Evolutionary conservation across 2,329 filamentous ascomycete species (phyloP).

Genomic region (Neopestalotiopsis sp.): DNA sequence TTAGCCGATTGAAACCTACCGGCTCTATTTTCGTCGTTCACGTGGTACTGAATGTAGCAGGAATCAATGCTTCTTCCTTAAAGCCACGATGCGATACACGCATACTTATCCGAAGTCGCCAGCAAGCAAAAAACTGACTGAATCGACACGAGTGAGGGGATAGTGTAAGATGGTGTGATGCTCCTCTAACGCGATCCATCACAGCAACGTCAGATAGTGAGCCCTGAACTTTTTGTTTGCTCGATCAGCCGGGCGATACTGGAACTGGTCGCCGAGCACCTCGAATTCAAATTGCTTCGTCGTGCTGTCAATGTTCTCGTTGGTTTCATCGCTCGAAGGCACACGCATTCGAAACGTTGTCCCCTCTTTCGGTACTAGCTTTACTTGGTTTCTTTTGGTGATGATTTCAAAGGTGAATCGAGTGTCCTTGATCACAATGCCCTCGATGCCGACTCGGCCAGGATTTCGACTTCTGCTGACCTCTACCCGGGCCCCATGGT

Average conservation of each 20-base stretch:
- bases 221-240: constrained; percentile 92
- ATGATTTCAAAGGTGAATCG: constrained; percentile 87
- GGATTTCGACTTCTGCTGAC: constrained; percentile 84
- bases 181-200: constrained; percentile 36
- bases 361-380: constrained; percentile 87
- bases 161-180: background rate
- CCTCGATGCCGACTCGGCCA: constrained; percentile 80
- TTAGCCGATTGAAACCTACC: too few species aligned
- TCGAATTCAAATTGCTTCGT: constrained; percentile 73
- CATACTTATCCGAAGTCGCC: too few species aligned
- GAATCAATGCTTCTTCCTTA: background rate
- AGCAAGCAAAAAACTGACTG: too few species aligned
- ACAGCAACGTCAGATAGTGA: constrained; percentile 79
- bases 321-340: constrained; percentile 41
- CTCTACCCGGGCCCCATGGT: constrained; percentile 84
- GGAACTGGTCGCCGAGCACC: constrained; percentile 85
- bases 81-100: too few species aligned
- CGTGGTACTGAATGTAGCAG: constrained; percentile 11
- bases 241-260: constrained; percentile 80
- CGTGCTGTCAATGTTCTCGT: background rate
- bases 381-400: constrained; percentile 72
- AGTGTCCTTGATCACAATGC: constrained; percentile 88
- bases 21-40: too few species aligned
- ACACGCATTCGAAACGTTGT: constrained; percentile 83
- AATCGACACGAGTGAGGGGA: background rate